phyloP scores from a whole-genome alignment of 2,329 filamentous ascomycete genomes.

The Sordariomycetes sp. region DNA sequence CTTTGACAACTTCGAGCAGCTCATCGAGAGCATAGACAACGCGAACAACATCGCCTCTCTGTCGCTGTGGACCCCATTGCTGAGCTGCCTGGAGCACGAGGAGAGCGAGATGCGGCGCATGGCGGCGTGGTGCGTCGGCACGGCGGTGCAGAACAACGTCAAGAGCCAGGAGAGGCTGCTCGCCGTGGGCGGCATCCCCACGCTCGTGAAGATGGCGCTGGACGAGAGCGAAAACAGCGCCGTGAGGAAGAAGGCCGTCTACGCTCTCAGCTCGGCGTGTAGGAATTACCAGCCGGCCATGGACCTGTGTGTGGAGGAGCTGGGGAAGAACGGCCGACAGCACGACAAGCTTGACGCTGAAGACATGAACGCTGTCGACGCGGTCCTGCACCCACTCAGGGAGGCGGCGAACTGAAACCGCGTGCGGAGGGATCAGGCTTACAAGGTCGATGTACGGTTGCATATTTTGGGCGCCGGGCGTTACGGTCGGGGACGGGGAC shows the following conservation, averaged over 20 bases:
- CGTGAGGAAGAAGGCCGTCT: constrained; percentile 78
- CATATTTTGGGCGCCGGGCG: constrained; percentile 4
- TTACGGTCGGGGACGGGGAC: neutral
- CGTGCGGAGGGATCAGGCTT: neutral
- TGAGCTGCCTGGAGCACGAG: constrained; percentile 55
- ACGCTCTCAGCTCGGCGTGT: constrained; percentile 75
- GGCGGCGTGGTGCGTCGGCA: constrained; percentile 91
- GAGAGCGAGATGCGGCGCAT: constrained; percentile 67
- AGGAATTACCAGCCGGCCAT: constrained; percentile 85
- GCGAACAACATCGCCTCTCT: constrained; percentile 83
- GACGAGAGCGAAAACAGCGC: constrained; percentile 46
- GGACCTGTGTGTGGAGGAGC: constrained; percentile 54
- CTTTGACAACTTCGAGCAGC: constrained; percentile 91
- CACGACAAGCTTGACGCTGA: constrained; percentile 60
- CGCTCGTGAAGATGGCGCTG: constrained; percentile 55
- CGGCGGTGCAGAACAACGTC: constrained; percentile 92
- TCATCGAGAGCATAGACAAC: constrained; percentile 90
- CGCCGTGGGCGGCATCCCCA: constrained; percentile 56
- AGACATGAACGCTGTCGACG: constrained; percentile 82
- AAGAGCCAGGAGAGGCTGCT: constrained; percentile 66
- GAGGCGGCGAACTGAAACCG: constrained; percentile 4
- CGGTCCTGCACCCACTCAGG: constrained; percentile 53
- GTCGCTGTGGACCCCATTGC: constrained; percentile 70
- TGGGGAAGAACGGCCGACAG: constrained; percentile 44
- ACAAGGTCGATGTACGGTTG: neutral